These are phyloP conservation scores for Morella rubra DNA, from an alignment of 306 rosid genomes.

Conservation along the genomic window DNA sequence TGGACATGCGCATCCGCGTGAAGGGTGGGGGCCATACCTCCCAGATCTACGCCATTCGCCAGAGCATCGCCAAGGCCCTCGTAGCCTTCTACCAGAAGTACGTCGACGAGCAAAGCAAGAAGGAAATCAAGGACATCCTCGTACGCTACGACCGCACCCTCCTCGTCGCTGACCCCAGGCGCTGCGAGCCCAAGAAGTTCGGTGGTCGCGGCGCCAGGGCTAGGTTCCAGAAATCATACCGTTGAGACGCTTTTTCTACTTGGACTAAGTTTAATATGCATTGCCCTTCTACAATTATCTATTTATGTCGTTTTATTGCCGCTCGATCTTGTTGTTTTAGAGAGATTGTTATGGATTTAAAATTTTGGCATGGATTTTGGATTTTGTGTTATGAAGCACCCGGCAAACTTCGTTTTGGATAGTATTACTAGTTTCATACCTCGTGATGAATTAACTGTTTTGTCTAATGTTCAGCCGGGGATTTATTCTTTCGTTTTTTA, in stretches of 20 bases:
- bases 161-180: conserved; percentile 53
- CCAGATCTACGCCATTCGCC: conserved; percentile 57
- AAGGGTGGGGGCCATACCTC: conserved; percentile 56
- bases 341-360: background rate
- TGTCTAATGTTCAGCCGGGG: background rate
- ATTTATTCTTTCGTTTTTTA: background rate
- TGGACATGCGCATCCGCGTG: conserved; percentile 54
- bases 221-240: conserved; percentile 60
- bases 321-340: background rate
- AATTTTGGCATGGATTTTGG: conserved; percentile 4
- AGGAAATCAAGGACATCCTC: conserved; percentile 53
- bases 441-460: background rate
- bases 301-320: background rate
- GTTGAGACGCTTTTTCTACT: conserved; percentile 26
- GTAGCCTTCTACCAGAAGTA: conserved; percentile 53
- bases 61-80: conserved; percentile 59
- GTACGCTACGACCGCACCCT: conserved; percentile 47
- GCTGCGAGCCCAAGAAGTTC: conserved; percentile 62
- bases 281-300: background rate
- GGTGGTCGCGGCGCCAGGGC: conserved; percentile 62
- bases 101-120: conserved; percentile 56
- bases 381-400: background rate
- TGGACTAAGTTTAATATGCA: background rate
- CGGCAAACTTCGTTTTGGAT: background rate
- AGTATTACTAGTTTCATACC: background rate